Conservation (phyloP, 2,329 filamentous ascomycete genomes). For the Venturia pyrina region DNA sequence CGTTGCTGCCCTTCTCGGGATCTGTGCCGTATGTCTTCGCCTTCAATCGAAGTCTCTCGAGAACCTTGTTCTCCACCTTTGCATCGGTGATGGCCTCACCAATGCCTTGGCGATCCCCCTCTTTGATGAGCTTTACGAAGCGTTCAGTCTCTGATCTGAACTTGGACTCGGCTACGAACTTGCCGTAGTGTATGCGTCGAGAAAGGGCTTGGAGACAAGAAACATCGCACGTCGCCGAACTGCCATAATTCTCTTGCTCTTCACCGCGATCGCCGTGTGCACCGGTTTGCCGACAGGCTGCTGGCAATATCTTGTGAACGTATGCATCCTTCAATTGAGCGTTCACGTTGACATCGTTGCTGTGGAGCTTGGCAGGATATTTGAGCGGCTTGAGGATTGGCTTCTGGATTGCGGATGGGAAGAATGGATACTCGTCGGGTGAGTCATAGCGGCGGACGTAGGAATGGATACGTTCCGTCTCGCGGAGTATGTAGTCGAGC, state of each 20-base stretch:
- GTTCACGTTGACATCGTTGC: conserved; percentile 87
- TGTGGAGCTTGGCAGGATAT: conserved; percentile 81
- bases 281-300: conserved; percentile 70
- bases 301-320: conserved; percentile 70
- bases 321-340: conserved; percentile 78
- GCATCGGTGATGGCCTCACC: conserved; percentile 83
- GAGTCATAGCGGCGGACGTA: conserved; percentile 90
- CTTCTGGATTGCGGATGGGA: conserved; percentile 65
- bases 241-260: conserved; percentile 89
- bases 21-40: conserved; percentile 90
- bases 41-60: conserved; percentile 79
- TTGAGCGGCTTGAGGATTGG: conserved; percentile 80
- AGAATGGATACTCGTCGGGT: conserved; percentile 97
- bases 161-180: conserved; percentile 95
- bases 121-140: conserved; percentile 75
- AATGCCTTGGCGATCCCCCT: conserved; percentile 69
- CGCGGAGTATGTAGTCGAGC: conserved; percentile 85
- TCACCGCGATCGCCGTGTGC: conserved; percentile 80
- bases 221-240: conserved; percentile 83
- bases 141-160: conserved; percentile 72
- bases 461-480: conserved; percentile 86
- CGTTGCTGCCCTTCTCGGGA: conserved; percentile 52
- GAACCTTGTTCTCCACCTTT: conserved; percentile 81
- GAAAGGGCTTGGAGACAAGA: conserved; percentile 81
- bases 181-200: conserved; percentile 90